These are phyloP conservation scores for Zygoascus biomembranicola DNA, from an alignment of 805 yeast genomes.

Conservation along the genomic window DNA sequence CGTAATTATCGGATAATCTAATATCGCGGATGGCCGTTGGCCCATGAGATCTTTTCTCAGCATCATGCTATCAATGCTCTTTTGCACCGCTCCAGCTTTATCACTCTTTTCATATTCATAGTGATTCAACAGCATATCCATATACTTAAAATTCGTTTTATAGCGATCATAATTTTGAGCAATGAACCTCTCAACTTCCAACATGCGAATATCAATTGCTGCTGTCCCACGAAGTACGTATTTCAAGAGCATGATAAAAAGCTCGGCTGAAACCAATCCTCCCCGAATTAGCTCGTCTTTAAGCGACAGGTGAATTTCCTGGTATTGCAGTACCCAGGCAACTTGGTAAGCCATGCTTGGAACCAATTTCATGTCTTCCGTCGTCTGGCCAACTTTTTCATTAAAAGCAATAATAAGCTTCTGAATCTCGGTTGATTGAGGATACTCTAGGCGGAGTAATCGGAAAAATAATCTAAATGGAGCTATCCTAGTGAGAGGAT, in stretches of 20 bases:
- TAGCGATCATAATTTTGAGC: not conserved
- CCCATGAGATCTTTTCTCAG: not conserved
- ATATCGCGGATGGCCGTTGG: not conserved
- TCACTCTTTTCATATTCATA: not conserved
- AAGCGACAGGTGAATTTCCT: not conserved
- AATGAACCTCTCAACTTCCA: not conserved
- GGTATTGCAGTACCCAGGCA: not conserved
- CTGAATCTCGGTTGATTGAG: not conserved
- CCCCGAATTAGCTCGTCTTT: not conserved
- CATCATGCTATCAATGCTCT: not conserved
- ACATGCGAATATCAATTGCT: not conserved
- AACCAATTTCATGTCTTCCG: not conserved
- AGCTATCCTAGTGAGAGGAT: not conserved
- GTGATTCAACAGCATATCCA: not conserved
- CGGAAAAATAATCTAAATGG: not conserved
- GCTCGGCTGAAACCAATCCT: not conserved
- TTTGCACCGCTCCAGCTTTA: not conserved
- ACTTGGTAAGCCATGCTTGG: not conserved
- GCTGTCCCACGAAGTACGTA: not conserved
- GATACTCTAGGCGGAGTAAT: not conserved
- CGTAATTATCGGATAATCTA: not conserved
- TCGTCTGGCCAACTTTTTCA: not conserved
- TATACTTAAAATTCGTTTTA: not conserved
- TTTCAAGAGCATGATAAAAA: not conserved
- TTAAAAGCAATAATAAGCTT: not conserved